Conservation (phyloP, 163 green algal species). For the Scenedesmus sp. region DNA sequence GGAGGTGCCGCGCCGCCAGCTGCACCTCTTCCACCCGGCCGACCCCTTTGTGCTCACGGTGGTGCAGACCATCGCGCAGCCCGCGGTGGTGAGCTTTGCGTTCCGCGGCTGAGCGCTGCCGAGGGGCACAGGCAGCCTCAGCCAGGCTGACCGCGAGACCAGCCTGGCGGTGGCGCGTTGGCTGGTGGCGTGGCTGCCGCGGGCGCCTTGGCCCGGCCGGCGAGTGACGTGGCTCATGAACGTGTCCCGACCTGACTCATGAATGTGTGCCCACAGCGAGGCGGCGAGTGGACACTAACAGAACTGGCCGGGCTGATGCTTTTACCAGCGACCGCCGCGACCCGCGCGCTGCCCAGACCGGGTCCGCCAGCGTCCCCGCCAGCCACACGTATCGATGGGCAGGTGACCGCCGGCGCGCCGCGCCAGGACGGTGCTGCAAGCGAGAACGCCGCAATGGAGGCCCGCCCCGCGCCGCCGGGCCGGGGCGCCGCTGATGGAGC, state of each 20-base stretch:
- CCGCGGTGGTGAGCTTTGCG: conserved; percentile 18
- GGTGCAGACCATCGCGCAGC: conserved; percentile 37
- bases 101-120: conserved; percentile 11
- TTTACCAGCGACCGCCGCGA: too few species aligned
- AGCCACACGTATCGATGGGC: too few species aligned
- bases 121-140: too few species aligned
- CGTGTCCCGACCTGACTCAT: background rate
- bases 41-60: conserved; percentile 43
- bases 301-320: too few species aligned
- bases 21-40: conserved; percentile 44
- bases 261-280: background rate
- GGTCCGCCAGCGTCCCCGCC: too few species aligned
- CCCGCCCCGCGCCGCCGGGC: too few species aligned
- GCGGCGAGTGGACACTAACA: background rate
- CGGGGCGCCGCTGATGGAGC: too few species aligned
- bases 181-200: background rate
- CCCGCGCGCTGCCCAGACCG: too few species aligned
- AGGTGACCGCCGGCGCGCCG: too few species aligned
- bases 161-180: background rate
- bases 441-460: too few species aligned
- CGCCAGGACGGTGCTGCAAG: too few species aligned
- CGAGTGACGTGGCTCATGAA: background rate
- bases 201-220: background rate
- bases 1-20: conserved; percentile 22
- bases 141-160: too few species aligned